A percentile compares a stretch with the other conserved stretches of the same genome.
Evolutionary conservation across 179 eudicot genomes (phyloP).

Genomic region (Corrigiola litoralis): DNA sequence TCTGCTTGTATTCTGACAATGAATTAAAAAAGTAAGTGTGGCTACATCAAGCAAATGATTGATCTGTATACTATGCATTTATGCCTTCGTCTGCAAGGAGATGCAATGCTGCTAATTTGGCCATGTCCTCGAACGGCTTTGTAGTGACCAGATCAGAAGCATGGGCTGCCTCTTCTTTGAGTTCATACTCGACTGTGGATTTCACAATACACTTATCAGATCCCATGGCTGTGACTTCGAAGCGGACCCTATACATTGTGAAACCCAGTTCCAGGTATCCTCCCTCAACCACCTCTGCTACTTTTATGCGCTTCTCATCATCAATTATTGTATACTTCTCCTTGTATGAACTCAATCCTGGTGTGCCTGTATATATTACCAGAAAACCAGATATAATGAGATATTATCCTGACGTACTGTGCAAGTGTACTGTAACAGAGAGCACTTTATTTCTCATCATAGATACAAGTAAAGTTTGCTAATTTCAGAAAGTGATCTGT

Average conservation of each 20-base stretch:
- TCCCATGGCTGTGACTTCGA: neutral
- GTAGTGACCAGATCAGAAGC: neutral
- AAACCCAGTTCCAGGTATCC: conserved; percentile 7
- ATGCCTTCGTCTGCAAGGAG: neutral
- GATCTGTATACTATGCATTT: neutral
- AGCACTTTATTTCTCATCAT: too few species aligned
- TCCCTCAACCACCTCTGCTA: conserved; percentile 14
- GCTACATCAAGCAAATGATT: neutral
- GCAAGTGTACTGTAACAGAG: too few species aligned
- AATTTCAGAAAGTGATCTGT: too few species aligned
- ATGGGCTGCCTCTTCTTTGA: neutral
- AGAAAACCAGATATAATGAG: too few species aligned
- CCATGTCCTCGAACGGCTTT: conserved; percentile 1
- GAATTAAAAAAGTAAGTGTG: too few species aligned
- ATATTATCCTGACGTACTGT: neutral
- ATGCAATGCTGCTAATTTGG: neutral
- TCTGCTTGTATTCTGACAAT: too few species aligned
- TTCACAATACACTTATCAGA: neutral
- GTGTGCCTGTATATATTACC: neutral
- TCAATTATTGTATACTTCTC: conserved; percentile 11
- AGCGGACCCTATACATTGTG: neutral
- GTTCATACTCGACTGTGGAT: conserved; percentile 3
- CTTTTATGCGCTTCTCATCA: neutral
- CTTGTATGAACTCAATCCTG: conserved; percentile 12
- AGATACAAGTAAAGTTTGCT: too few species aligned